Evolutionary conservation across 2,329 filamentous ascomycete genomes (phyloP).

Genomic region (Clarireedia hainanense): DNA sequence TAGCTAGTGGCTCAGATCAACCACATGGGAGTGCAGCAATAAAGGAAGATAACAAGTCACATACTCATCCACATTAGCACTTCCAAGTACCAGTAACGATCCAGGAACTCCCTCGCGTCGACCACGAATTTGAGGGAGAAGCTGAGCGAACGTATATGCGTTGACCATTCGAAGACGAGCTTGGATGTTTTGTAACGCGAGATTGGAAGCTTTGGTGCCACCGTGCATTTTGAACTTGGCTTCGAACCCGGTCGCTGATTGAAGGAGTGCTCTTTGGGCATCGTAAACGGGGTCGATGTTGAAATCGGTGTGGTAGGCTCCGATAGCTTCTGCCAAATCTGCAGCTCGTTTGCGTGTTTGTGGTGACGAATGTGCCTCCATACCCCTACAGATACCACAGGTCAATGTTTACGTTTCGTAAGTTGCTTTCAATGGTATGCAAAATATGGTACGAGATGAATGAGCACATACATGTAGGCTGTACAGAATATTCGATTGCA

Average conservation of each 20-base stretch:
- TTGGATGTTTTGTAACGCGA: conserved; percentile 58
- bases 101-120: conserved; percentile 35
- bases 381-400: conserved; percentile 39
- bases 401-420: too few species aligned
- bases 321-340: conserved; percentile 53
- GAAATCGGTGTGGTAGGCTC: conserved; percentile 63
- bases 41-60: not conserved
- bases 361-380: conserved; percentile 37
- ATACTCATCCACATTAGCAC: conserved; percentile 55
- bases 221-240: conserved; percentile 54
- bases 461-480: too few species aligned
- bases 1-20: too few species aligned
- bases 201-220: conserved; percentile 39
- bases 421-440: too few species aligned
- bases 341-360: conserved; percentile 56
- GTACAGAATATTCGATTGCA: too few species aligned
- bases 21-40: too few species aligned
- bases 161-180: conserved; percentile 57
- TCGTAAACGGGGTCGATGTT: conserved; percentile 33
- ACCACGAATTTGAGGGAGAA: conserved; percentile 53
- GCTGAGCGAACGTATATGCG: conserved; percentile 50
- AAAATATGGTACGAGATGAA: too few species aligned
- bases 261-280: conserved; percentile 39
- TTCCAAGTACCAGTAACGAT: conserved; percentile 58
- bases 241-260: conserved; percentile 49